These are phyloP conservation scores for Stylonectria norvegica DNA, from an alignment of 2,329 filamentous ascomycete species.

Conservation along the genomic window DNA sequence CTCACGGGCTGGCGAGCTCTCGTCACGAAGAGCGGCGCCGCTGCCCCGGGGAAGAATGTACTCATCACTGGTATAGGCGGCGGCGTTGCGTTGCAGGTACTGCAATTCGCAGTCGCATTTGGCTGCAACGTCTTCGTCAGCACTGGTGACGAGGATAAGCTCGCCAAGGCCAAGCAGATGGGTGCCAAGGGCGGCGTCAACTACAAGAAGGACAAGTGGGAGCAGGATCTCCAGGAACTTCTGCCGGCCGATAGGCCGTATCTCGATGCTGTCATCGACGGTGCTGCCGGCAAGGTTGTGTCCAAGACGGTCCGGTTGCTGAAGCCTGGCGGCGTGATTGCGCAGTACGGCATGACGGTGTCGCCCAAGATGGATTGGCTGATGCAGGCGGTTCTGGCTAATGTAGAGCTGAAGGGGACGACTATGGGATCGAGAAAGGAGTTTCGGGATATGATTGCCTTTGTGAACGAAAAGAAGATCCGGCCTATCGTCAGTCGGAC, in stretches of 20 bases:
- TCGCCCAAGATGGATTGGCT: conserved; percentile 80
- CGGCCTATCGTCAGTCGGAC: conserved; percentile 73
- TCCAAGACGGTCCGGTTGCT: conserved; percentile 64
- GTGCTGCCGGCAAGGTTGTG: conserved; percentile 84
- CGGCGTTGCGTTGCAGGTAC: conserved; percentile 78
- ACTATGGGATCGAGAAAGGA: conserved; percentile 92
- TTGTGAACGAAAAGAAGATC: conserved; percentile 71
- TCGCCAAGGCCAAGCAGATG: conserved; percentile 65
- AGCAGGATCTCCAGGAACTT: conserved; percentile 64
- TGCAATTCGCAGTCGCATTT: conserved; percentile 73
- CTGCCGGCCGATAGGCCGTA: conserved; percentile 64
- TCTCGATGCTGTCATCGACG: conserved; percentile 83
- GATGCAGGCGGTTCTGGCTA: conserved; percentile 81
- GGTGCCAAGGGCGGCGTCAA: conserved; percentile 79
- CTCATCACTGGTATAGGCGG: conserved; percentile 90
- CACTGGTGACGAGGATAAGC: conserved; percentile 70
- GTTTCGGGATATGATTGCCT: conserved; percentile 85
- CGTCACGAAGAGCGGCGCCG: conserved; percentile 70
- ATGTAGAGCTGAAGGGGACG: conserved; percentile 79
- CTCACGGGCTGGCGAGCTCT: conserved; percentile 86
- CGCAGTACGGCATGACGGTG: conserved; percentile 87
- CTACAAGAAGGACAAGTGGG: conserved; percentile 79
- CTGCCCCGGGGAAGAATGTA: conserved; percentile 65
- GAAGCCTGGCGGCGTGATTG: conserved; percentile 79
- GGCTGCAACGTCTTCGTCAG: conserved; percentile 81